Base-by-base conservation (phyloP, 805 yeast species). In the Ascoidea tarda region DNA sequence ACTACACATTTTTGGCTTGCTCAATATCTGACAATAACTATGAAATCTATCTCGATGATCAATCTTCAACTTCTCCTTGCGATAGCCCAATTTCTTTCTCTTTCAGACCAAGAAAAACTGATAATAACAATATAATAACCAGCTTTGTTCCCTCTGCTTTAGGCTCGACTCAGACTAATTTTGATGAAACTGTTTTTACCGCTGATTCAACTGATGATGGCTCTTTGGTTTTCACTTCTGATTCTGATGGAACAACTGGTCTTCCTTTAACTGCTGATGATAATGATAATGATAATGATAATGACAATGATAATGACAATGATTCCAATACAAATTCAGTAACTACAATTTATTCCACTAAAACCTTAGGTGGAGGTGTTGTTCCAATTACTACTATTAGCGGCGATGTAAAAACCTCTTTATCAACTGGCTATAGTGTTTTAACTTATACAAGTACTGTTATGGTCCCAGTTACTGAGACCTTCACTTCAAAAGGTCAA, bases 1-100 rank as follows among this genome's bases (percentile, higher is more conserved):
- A 55, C 12, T 55, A 50, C 49, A 52, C 53, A 2, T 55, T 51
- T 50, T 32, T 53, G n/a, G 57, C 50, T 21, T 55, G 57, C 44
- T 55, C 57, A 6, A 16, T 38, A n/a, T 52, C 50, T 44, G 38
- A 44, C 10, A 32, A 28, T 32, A 49, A 53, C 38, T 55, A 54
- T 33, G 28, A 44, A 6, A 55, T 51, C 4, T 55, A 53, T 42
- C 55, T 53, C 28, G 33, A 48, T 16, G 45, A 50, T 5, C 46
- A 55, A 32, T 6, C 46, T 28, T 47, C 33, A 3, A 21, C 51
- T 31, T 55, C 44, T 38, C 44, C 44, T 38, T 38, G 57, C 38
- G 45, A 46, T 10, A 44, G 38, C 12, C 48, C 50, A n/a, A 33
- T 45, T 4, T 32, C 42, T 4, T 50, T 55, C 28, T 50, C 53